Evolutionary conservation across 164 flowering plant genomes (phyloP).

Genomic region (Amborella trichopoda): DNA sequence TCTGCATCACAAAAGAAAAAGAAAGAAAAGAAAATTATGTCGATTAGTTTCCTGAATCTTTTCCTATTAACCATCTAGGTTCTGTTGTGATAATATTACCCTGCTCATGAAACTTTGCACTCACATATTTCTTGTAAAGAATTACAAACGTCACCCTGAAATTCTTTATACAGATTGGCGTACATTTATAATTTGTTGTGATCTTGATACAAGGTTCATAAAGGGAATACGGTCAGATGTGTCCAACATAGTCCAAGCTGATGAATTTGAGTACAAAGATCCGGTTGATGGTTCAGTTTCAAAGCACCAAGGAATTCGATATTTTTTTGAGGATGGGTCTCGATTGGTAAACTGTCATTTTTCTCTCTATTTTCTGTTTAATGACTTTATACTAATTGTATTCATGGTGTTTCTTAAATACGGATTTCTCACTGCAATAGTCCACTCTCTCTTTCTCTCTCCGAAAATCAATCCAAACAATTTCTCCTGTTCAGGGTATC

Average conservation of each 20-base stretch:
- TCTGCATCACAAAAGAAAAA: too few relatives aligned
- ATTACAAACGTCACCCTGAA: neutral
- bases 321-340: conserved; percentile 90
- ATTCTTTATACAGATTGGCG: neutral
- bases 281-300: conserved; percentile 97
- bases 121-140: neutral
- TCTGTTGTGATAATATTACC: too few relatives aligned
- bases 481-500: too few relatives aligned
- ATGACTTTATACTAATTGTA: too few relatives aligned
- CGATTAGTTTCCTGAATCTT: too few relatives aligned
- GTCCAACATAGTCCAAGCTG: conserved; percentile 53
- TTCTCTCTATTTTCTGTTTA: too few relatives aligned
- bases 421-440: too few relatives aligned
- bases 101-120: neutral
- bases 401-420: too few relatives aligned
- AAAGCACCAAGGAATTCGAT: conserved; percentile 93
- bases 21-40: too few relatives aligned
- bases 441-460: too few relatives aligned
- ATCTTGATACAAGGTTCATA: conserved; percentile 37
- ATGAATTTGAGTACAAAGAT: conserved; percentile 98
- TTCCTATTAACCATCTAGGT: too few relatives aligned
- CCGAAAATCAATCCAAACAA: too few relatives aligned
- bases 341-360: conserved; percentile 66
- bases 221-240: conserved; percentile 67
- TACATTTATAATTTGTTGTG: neutral